Percentiles rank a stretch among this genome's conserved stretches.
These are phyloP conservation scores for Penicillium sp. DNA, from an alignment of 2,329 filamentous ascomycete species.

Conservation along the genomic window DNA sequence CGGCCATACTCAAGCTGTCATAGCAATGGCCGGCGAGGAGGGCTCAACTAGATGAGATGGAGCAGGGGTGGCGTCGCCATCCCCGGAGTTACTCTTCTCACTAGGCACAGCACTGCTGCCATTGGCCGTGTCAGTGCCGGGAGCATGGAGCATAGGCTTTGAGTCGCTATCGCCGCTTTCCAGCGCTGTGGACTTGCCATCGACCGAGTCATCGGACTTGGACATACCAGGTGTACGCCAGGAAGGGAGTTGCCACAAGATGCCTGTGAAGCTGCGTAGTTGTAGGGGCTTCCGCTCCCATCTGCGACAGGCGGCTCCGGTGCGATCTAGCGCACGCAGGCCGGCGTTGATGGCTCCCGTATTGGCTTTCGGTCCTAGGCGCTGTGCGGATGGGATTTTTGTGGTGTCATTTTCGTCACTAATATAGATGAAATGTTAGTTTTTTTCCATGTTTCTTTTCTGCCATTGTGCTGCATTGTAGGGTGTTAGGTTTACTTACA, in stretches of 20 bases:
- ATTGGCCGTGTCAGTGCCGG: constrained; percentile 20
- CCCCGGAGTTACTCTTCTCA: constrained; percentile 59
- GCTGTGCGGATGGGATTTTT: constrained; percentile 55
- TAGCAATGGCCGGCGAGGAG: constrained; percentile 48
- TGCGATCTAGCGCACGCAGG: constrained; percentile 87
- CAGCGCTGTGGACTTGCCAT: constrained; percentile 55
- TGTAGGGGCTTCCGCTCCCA: constrained; percentile 82
- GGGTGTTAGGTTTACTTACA: constrained; percentile 63
- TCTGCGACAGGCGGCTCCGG: constrained; percentile 85
- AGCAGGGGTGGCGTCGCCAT: constrained; percentile 47
- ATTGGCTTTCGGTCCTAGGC: constrained; percentile 93
- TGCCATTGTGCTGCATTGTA: background rate
- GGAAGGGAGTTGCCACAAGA: constrained; percentile 74
- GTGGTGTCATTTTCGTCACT: constrained; percentile 53
- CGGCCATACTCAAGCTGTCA: constrained; percentile 32
- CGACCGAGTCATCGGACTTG: constrained; percentile 57
- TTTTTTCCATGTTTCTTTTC: too few relatives aligned
- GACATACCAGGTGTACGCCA: constrained; percentile 63
- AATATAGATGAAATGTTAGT: constrained; percentile 2
- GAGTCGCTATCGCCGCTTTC: constrained; percentile 55
- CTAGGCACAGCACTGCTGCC: constrained; percentile 54
- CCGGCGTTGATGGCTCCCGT: constrained; percentile 96
- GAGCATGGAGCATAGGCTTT: constrained; percentile 53
- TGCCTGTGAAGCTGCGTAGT: constrained; percentile 90
- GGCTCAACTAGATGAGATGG: constrained; percentile 50